Evolutionary conservation across 768 basidiomycete species (phyloP).

Genomic region (Collybia sp.): DNA sequence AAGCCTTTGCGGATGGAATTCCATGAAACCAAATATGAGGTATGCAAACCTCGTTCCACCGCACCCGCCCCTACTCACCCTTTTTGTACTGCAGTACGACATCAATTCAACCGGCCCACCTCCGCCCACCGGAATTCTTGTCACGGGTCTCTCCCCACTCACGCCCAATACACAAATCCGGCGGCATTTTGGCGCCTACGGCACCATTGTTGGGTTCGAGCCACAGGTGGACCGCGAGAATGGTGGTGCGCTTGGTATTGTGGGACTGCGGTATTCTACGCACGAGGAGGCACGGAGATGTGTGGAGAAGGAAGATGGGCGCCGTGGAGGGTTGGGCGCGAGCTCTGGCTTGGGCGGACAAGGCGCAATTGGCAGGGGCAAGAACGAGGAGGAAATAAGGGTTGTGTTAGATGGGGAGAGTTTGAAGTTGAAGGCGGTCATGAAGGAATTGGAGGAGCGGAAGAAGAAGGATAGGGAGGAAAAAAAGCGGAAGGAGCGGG

Average conservation of each 20-base stretch:
- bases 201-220: constrained; percentile 62
- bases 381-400: constrained; percentile 59
- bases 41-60: constrained; percentile 18
- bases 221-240: constrained; percentile 74
- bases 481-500: constrained; percentile 28
- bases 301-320: constrained; percentile 62
- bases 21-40: constrained; percentile 50
- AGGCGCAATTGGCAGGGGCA: constrained; percentile 30
- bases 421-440: constrained; percentile 52
- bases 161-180: constrained; percentile 63
- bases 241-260: constrained; percentile 81
- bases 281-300: constrained; percentile 70
- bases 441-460: constrained; percentile 61
- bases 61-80: constrained; percentile 6
- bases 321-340: constrained; percentile 42
- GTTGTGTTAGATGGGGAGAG: constrained; percentile 83
- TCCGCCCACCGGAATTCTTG: constrained; percentile 69
- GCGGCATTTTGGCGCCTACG: constrained; percentile 59
- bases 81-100: constrained; percentile 55
- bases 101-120: constrained; percentile 63
- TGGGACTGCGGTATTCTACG: constrained; percentile 61
- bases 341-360: constrained; percentile 20
- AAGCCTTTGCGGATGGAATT: constrained; percentile 29
- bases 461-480: constrained; percentile 44
- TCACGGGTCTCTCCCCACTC: constrained; percentile 68